Evolutionary conservation across 2,329 filamentous ascomycete genomes (phyloP).

Genomic region (Dendrostoma leiphaemia): DNA sequence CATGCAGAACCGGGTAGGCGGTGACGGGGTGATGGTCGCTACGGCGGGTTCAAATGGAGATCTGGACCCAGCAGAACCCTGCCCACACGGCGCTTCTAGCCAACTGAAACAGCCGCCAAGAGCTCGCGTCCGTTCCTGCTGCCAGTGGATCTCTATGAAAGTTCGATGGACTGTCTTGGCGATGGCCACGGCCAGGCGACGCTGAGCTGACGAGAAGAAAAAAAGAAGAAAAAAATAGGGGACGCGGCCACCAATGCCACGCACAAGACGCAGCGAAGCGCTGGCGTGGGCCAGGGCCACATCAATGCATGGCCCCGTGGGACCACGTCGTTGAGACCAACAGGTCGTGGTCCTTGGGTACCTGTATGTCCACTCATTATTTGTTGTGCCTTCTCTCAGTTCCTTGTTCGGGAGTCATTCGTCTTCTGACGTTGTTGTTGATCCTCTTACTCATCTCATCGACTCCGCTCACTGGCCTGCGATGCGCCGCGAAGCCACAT

Average conservation of each 20-base stretch:
- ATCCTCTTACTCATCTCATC: too few species aligned
- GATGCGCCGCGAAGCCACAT: neutral
- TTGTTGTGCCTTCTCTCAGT: too few species aligned
- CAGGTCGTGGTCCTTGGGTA: neutral
- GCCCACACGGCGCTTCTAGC: slow-evolving; percentile 5
- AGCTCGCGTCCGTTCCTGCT: slow-evolving; percentile 3
- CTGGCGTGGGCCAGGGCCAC: neutral
- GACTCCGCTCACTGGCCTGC: neutral
- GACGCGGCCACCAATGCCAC: neutral
- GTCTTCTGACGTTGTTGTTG: too few species aligned
- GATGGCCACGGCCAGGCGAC: neutral
- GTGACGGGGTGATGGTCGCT: neutral
- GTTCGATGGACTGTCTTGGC: slow-evolving; percentile 14
- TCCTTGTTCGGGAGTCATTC: too few species aligned
- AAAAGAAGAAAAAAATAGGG: slow-evolving; percentile 3
- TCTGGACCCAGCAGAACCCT: slow-evolving; percentile 6
- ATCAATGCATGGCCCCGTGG: neutral
- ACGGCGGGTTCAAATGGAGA: neutral
- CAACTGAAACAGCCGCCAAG: slow-evolving; percentile 20
- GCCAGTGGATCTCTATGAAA: too few species aligned
- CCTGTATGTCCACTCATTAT: slow-evolving; percentile 1
- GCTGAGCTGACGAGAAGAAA: neutral
- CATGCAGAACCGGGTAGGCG: neutral
- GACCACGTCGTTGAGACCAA: neutral
- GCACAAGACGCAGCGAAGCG: neutral